phyloP scores from a whole-genome alignment of 1,139 yeast genomes.

The Debaryomyces coudertii region DNA sequence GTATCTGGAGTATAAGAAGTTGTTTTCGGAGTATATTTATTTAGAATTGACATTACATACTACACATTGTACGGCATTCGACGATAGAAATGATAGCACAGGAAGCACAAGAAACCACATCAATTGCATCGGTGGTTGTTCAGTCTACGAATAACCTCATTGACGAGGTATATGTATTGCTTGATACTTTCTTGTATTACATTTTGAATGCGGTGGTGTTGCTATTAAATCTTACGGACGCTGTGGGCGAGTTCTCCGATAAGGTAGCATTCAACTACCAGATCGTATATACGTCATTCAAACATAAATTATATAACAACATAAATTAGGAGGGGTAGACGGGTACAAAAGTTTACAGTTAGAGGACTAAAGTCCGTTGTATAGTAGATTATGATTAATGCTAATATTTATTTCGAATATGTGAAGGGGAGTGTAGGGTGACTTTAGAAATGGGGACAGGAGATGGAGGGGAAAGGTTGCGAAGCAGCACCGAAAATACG shows the following conservation, averaged over 20 bases:
- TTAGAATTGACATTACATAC: background rate
- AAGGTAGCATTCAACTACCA: slow-evolving; percentile 25
- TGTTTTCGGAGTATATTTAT: too few species aligned
- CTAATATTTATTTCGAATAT: background rate
- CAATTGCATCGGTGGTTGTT: background rate
- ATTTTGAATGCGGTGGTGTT: slow-evolving; percentile 31
- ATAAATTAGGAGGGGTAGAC: slow-evolving; percentile 24
- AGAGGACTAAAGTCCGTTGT: background rate
- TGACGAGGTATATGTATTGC: slow-evolving; percentile 20
- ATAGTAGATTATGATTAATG: background rate
- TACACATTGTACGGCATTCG: background rate
- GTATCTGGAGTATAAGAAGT: background rate
- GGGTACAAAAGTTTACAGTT: background rate
- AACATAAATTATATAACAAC: slow-evolving; percentile 35
- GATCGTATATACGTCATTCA: slow-evolving; percentile 29
- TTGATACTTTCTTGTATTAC: slow-evolving; percentile 35
- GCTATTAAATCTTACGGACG: slow-evolving; percentile 28
- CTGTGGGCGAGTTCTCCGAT: slow-evolving; percentile 26
- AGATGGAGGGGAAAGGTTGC: too few species aligned
- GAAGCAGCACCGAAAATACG: too few species aligned
- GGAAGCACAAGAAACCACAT: background rate
- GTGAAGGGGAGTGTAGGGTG: background rate
- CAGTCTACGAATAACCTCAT: slow-evolving; percentile 4
- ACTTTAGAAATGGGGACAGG: too few species aligned
- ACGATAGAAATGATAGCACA: background rate